Conservation (phyloP, 2,329 filamentous ascomycete genomes). For the Botrytis paeoniae region DNA sequence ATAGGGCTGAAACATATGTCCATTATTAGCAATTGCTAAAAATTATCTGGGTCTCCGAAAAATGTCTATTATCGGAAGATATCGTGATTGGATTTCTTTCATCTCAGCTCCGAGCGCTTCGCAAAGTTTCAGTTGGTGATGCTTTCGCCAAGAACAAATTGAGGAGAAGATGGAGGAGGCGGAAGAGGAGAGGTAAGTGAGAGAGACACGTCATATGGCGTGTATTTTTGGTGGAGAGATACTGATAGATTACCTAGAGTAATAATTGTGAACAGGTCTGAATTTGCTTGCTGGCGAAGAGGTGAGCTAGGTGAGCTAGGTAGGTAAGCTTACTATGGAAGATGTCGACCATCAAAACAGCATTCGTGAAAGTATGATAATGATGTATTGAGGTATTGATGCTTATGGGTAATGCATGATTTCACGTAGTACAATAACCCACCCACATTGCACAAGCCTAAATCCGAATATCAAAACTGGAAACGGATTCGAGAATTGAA, state of each 20-base stretch:
- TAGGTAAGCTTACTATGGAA: not conserved
- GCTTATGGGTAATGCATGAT: not conserved
- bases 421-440: not conserved
- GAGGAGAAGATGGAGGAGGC: not conserved
- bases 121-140: not conserved
- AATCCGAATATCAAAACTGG: not conserved
- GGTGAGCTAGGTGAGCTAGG: not conserved
- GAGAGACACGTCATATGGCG: not conserved
- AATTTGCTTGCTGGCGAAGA: not conserved
- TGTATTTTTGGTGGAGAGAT: not conserved
- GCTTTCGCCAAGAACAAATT: not conserved
- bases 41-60: not conserved
- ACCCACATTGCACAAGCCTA: not conserved
- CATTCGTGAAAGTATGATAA: not conserved
- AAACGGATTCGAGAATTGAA: not conserved
- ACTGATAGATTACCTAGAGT: not conserved
- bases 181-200: not conserved
- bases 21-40: not conserved
- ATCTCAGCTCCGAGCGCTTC: not conserved
- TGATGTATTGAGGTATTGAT: not conserved
- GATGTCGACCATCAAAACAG: not conserved
- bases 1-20: slow-evolving; percentile 14
- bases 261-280: not conserved
- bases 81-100: slow-evolving; percentile 4
- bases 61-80: not conserved